Evolutionary conservation across 2,329 filamentous ascomycete species (phyloP).

Genomic region (Akanthomyces lecanii): DNA sequence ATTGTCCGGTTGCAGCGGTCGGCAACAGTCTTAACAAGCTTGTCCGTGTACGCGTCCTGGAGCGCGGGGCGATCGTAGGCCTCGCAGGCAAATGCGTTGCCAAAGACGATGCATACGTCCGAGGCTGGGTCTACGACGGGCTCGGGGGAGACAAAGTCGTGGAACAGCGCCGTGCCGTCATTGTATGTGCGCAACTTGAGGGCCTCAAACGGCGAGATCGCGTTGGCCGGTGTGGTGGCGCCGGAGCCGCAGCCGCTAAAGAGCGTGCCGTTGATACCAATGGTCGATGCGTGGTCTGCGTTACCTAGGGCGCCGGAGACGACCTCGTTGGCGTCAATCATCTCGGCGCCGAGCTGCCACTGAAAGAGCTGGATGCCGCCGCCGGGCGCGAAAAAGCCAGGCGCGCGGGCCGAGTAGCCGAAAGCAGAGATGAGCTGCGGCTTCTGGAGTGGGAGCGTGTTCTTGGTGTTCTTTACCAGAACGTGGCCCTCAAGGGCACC

Average conservation of each 20-base stretch:
- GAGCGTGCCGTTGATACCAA: conserved; percentile 40
- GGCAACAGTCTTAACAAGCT: conserved; percentile 54
- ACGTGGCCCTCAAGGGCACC: conserved; percentile 61
- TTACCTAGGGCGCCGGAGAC: conserved; percentile 24
- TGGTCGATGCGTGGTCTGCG: conserved; percentile 31
- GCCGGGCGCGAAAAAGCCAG: conserved; percentile 40
- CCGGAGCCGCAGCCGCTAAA: conserved; percentile 45
- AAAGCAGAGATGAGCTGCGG: conserved; percentile 54
- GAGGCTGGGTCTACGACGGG: conserved; percentile 47
- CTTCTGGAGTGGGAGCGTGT: conserved; percentile 49
- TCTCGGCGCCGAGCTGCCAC: conserved; percentile 37
- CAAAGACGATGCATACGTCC: conserved; percentile 65
- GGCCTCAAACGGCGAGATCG: conserved; percentile 53
- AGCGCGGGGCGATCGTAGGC: conserved; percentile 60
- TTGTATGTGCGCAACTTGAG: conserved; percentile 47
- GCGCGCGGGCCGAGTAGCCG: conserved; percentile 53
- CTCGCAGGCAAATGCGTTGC: conserved; percentile 68
- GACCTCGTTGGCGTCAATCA: conserved; percentile 32
- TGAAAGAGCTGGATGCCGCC: conserved; percentile 31
- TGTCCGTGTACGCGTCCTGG: conserved; percentile 62
- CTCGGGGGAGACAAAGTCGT: conserved; percentile 49
- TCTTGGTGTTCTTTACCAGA: conserved; percentile 57
- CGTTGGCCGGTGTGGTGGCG: conserved; percentile 42
- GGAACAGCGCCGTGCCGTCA: conserved; percentile 55
- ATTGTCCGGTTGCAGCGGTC: conserved; percentile 57